Evolutionary conservation across 2,329 filamentous ascomycete species (phyloP), one percentile per base, ranked within the genome.

Genomic region (Dichotomopilus funicola): DNA sequence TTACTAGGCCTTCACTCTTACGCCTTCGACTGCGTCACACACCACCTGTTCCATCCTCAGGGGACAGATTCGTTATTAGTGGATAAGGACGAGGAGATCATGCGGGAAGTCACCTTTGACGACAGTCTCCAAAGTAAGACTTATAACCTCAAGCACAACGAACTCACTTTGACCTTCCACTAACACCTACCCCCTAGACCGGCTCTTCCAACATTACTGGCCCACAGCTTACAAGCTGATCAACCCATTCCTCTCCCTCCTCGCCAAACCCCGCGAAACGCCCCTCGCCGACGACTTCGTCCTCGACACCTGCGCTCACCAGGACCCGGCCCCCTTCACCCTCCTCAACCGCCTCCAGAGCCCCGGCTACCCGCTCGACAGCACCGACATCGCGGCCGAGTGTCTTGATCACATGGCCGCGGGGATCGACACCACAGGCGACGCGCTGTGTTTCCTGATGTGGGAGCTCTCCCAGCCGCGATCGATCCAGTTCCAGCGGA

Each of bases 331-430:
- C 5, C 68, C 71, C 5, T 82, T 85, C 57, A 84, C 81, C 0
- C 74, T 87, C 4, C 67, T 86, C 47, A 77, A 76, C 64, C 78
- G 82, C 37, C 77, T 88, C 61, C 70, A 80, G 65, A 70, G 31
- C n/a, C 38, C 54, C 37, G 50, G 9, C 9, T 46, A 46, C 27
- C 9, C 72, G 4, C 72, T 86, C 37, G 74, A 79, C 37, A 67
- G 72, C 3, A 69, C 80, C 3, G 78, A 84, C 62, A 77, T 81
- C 59, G 83, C 83, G 0, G 84, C 85, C 19, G 86, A 89, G 68
- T 86, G 82, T 62, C 78, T 86, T 55, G 85, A 88, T 62, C 85
- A 88, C 66, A 83, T 88, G 80, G 82, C 80, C 0, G 85, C 85
- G 0, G 86, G 85, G 0, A 87, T 88, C 57, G 85, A 88, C 62